Evolutionary conservation across 352 stramenopile genomes (phyloP), one percentile per base, ranked within the genome.

Genomic region (Halophytophthora batemanensis): DNA sequence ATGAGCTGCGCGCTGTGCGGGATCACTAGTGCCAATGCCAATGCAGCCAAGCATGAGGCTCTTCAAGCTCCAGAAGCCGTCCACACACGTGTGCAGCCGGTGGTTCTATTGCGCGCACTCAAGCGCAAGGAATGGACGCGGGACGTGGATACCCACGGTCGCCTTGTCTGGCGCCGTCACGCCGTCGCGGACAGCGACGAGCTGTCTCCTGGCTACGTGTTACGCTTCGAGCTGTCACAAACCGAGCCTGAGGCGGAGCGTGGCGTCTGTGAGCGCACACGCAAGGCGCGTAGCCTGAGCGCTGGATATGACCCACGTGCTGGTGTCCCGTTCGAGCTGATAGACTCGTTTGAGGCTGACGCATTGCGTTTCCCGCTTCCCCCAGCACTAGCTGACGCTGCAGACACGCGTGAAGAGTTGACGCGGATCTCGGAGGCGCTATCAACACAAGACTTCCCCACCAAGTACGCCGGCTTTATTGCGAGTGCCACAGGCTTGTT

Each of bases 61-160:
- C 22, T 15, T 4, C 40, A 46, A 12, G 19, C 2, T 55, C 8
- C 15, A 1, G 40, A 14, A 17, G 37, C 58, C 21, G 34, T 45
- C n/a, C 6, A 40, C 2, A 12, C n/a, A 40, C 22, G 29, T 2
- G n/a, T 34, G 33, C 34, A n/a, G 18, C 25, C 25, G 4, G 25
- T 31, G 8, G 22, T 50, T 39, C 36, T 71, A 14, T 40, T 49
- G 42, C 47, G 21, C 45, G 48, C 37, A 3, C 53, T 48, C 6
- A 78, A 70, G 44, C 69, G 76, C 13, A 74, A 59, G 36, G 69
- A 87, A 46, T 87, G 76, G 76, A 75, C 59, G 2, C 64, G 76
- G 0, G 52, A 67, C 12, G 22, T 84, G 18, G 62, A 78, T 28
- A 31, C 50, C 3, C 45, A 68, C 13, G 58, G 63, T 11, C 65